phyloP scores from a whole-genome alignment of 129 eudicot genomes.

The Pseudognaphalium luteoalbum region DNA sequence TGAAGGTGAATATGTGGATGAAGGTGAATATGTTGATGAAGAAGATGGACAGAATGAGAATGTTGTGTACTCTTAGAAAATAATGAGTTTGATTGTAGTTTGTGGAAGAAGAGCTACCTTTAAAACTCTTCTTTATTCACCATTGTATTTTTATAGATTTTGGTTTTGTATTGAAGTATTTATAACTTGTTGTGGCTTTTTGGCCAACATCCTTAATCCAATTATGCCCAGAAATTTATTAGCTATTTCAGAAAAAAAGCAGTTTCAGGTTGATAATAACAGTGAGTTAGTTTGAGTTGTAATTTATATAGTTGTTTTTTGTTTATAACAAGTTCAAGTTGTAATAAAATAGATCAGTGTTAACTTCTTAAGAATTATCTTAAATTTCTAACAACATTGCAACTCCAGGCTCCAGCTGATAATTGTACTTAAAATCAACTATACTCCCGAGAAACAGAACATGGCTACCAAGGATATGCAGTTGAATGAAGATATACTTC shows the following conservation, averaged over 20 bases:
- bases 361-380: no score
- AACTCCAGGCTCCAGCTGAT: not conserved
- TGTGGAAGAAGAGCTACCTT: conserved; percentile 18
- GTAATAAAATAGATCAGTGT: not conserved
- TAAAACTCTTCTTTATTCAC: not conserved
- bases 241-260: not conserved
- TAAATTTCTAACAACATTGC: not conserved
- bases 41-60: conserved; percentile 48
- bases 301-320: not conserved
- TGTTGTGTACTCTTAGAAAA: conserved; percentile 36
- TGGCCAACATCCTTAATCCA: conserved; percentile 3
- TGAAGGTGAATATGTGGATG: conserved; percentile 50
- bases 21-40: conserved; percentile 52
- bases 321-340: not conserved
- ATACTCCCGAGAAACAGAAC: not conserved
- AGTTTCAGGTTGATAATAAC: not conserved
- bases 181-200: conserved; percentile 30
- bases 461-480: not conserved
- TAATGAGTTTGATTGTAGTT: conserved; percentile 27
- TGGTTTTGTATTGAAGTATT: conserved; percentile 28
- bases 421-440: no score
- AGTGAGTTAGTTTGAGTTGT: not conserved
- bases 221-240: not conserved
- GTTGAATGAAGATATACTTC: not conserved
- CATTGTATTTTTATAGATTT: conserved; percentile 31